Conservation (phyloP, 306 rosid genomes). For the Luffa acutangula region DNA sequence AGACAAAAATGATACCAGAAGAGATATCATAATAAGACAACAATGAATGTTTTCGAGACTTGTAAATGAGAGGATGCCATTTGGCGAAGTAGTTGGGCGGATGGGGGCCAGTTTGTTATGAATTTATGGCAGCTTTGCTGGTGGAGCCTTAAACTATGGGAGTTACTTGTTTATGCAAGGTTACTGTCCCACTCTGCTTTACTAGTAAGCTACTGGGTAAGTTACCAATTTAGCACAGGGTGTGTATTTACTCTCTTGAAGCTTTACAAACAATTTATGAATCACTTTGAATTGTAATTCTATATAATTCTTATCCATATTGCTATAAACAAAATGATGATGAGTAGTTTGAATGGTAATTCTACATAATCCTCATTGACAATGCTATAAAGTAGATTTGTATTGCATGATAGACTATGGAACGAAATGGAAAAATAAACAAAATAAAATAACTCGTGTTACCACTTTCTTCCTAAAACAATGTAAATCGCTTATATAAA, state of each 20-base stretch:
- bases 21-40: not conserved
- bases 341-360: not conserved
- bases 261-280: not conserved
- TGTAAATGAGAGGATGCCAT: not conserved
- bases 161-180: not conserved
- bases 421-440: not conserved
- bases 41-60: not conserved
- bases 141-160: not conserved
- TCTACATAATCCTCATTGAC: not conserved
- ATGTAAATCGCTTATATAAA: not conserved
- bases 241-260: not conserved
- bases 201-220: not conserved
- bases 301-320: not conserved
- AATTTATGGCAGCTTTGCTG: slow-evolving; percentile 1
- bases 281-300: not conserved
- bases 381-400: not conserved
- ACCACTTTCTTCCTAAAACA: not conserved
- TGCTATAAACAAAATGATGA: not conserved
- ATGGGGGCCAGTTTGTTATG: not conserved
- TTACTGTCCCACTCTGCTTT: not conserved
- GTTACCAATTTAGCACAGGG: not conserved
- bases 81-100: not conserved
- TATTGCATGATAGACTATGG: not conserved
- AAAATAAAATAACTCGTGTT: not conserved
- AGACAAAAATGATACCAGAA: not conserved